Evolutionary conservation across 768 basidiomycete species (phyloP), one percentile per base, ranked within the genome.

Genomic region (Amanita thiersii): DNA sequence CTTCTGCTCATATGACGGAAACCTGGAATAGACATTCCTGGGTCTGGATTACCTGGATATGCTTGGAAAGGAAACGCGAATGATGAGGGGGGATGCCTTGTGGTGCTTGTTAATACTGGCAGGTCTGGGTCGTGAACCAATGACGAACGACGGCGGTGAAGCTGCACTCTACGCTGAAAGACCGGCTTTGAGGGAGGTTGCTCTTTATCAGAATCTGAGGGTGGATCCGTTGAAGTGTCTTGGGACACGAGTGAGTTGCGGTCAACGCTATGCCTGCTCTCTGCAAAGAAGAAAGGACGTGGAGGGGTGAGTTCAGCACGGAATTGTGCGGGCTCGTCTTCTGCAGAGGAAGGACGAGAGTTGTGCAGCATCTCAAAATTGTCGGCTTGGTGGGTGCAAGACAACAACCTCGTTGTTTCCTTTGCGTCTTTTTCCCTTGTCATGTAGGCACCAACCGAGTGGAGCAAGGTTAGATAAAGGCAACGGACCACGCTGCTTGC

Each of bases 1-100:
- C 53, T 52, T 59, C 51, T 54, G 43, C 26, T 30, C 12, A 24
- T 12, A 2, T 23, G 15, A 12, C 44, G 30, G 7, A 46, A 7
- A 19, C 57, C 50, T 21, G 75, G 66, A 35, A 71, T 54, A 12
- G 60, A 50, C 1, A 64, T 65, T 10, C 71, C 62, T 0, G 79
- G 76, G 52, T 82, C 82, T 6, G 81, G 76, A 55, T 81, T 83
- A 11, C 81, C 79, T 0, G 73, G 66, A 52, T 83, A 70, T 0
- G 73, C 69, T 53, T 81, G 74, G 65, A 78, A 80, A 10, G 79
- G 79, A 32, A 62, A 69, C 11, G 58, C 38, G 23, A 60, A 66
- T 1, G 63, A 58, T 2, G 63, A 62, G 20, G 37, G 29, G 24
- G 19, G 14, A 3, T 25, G 43, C 15, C 21, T 10, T 12, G 43